These are phyloP conservation scores for Phytophthora nicotianae DNA, from an alignment of 352 stramenopile species.

Conservation along the genomic window DNA sequence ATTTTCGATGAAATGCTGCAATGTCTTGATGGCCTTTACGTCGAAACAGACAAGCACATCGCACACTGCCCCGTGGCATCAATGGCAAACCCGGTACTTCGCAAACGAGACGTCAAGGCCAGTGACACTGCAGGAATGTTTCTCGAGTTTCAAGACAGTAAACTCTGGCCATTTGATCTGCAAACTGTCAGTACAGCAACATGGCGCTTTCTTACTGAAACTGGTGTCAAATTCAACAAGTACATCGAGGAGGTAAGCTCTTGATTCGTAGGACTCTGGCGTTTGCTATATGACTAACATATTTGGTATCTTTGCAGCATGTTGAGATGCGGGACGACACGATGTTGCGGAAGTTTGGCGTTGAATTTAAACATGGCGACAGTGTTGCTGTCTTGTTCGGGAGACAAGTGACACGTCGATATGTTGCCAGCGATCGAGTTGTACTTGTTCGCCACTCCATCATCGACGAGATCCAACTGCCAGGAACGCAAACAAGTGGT, in stretches of 20 bases:
- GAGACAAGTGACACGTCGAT: conserved; percentile 25
- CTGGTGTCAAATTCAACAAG: conserved; percentile 33
- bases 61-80: neutral
- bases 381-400: conserved; percentile 21
- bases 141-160: conserved; percentile 36
- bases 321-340: conserved; percentile 31
- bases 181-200: conserved; percentile 17
- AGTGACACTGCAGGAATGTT: conserved; percentile 30
- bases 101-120: conserved; percentile 27
- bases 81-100: conserved; percentile 13
- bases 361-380: conserved; percentile 21
- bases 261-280: neutral
- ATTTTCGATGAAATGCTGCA: conserved; percentile 17
- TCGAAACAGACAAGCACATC: conserved; percentile 4
- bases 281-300: neutral
- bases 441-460: conserved; percentile 35
- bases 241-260: conserved; percentile 27
- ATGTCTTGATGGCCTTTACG: conserved; percentile 17
- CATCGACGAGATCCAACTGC: conserved; percentile 38
- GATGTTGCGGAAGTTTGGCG: conserved; percentile 32
- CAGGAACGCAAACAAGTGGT: conserved; percentile 11
- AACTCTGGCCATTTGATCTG: conserved; percentile 35
- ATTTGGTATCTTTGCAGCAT: conserved; percentile 9
- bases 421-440: conserved; percentile 24
- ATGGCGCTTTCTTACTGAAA: conserved; percentile 32